phyloP scores from a whole-genome alignment of 768 basidiomycete genomes.

The Russula ochroleuca region DNA sequence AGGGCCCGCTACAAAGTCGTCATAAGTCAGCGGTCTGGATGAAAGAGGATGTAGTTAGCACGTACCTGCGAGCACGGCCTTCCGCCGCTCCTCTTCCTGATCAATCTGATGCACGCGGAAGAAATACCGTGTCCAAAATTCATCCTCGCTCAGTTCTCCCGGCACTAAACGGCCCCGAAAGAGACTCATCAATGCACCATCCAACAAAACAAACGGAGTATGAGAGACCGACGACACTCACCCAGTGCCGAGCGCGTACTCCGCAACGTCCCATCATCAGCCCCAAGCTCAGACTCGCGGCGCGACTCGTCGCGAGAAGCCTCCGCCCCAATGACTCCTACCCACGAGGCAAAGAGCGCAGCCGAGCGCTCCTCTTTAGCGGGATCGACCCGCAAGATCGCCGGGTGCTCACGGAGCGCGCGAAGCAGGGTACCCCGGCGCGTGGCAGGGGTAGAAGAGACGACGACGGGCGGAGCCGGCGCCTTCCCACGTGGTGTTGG shows the following conservation, averaged over 20 bases:
- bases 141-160: conserved; percentile 51
- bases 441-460: conserved; percentile 7
- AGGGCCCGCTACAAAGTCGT: conserved; percentile 39
- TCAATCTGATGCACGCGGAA: conserved; percentile 82
- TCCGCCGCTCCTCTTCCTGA: conserved; percentile 72
- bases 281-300: conserved; percentile 45
- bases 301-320: conserved; percentile 54
- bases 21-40: background rate
- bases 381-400: conserved; percentile 73
- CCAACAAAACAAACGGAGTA: conserved; percentile 7
- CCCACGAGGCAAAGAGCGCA: conserved; percentile 57
- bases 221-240: conserved; percentile 38
- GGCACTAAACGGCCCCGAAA: conserved; percentile 50
- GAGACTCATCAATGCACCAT: background rate
- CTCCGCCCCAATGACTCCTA: conserved; percentile 46
- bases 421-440: conserved; percentile 45
- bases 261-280: conserved; percentile 48
- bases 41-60: conserved; percentile 6
- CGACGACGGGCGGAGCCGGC: conserved; percentile 26
- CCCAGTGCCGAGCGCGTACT: conserved; percentile 56
- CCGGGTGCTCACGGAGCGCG: conserved; percentile 68
- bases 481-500: conserved; percentile 68
- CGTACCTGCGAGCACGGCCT: conserved; percentile 68
- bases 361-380: conserved; percentile 53
- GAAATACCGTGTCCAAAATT: conserved; percentile 88